These are phyloP conservation scores for Suhomyces yuchorum DNA, from an alignment of 1,139 yeast species.

Conservation along the genomic window DNA sequence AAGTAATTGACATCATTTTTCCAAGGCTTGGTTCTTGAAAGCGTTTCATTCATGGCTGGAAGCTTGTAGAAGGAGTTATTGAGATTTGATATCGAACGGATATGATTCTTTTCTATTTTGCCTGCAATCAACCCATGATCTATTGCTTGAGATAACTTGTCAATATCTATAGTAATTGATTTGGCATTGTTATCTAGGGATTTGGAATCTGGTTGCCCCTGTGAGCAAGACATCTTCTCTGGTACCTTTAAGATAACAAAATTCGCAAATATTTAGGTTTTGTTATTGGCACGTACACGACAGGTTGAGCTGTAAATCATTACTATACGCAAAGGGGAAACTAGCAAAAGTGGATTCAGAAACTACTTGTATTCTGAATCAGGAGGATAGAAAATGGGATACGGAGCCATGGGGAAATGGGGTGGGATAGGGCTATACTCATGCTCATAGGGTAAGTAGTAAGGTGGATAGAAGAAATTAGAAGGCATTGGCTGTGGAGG, in stretches of 20 bases:
- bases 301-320: background rate
- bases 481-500: constrained; percentile 12
- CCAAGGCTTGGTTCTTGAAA: constrained; percentile 39
- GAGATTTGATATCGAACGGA: background rate
- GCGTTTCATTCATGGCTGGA: constrained; percentile 16
- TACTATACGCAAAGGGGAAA: background rate
- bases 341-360: background rate
- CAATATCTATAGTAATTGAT: constrained; percentile 11
- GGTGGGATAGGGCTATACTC: constrained; percentile 10
- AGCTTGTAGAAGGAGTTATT: constrained; percentile 11
- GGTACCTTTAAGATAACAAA: background rate
- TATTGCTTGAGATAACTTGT: constrained; percentile 11
- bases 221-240: constrained; percentile 6
- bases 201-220: background rate
- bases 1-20: constrained; percentile 58
- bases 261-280: background rate
- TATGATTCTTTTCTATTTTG: background rate
- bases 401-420: constrained; percentile 12
- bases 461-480: constrained; percentile 12
- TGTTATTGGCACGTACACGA: background rate
- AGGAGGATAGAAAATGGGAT: constrained; percentile 14
- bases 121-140: background rate
- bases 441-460: constrained; percentile 14
- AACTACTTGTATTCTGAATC: constrained; percentile 5
- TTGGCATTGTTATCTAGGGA: background rate